Base-by-base conservation (phyloP, 2,329 filamentous ascomycete species). In the Colletotrichum sansevieriae region DNA sequence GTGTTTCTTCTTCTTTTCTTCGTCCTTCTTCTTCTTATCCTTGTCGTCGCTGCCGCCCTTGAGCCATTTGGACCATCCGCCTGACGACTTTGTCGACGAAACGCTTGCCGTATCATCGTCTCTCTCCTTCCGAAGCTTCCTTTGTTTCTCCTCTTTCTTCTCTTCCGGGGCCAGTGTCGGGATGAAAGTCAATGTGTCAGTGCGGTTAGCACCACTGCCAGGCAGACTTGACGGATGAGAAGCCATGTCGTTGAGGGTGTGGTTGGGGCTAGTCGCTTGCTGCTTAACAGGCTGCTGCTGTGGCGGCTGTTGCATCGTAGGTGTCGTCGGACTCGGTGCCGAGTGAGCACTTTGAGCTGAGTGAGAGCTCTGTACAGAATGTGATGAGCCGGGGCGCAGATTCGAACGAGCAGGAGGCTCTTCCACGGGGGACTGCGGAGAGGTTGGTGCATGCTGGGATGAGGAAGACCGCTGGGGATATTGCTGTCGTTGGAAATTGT, bases 131-230 rank as follows among this genome's bases (percentile, higher is more conserved):
- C 91, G 95, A 58, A 88, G 86, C 73, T 91, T 93, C 22, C 29
- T 54, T 2, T 46, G 58, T n/a, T 70, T 70, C 77, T 89, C 90
- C n/a, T 95, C 92, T 74, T 92, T 93, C 78, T 89, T 92, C 62
- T 96, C 92, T 66, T 95, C 92, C 2, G 83, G 74, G 60, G 75
- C 83, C 51, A 92, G 83, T 0, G 91, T 95, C 0, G 94, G 93
- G 59, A 96, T 94, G 72, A 94, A 91, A 0, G 93, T 94, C 13
- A 97, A 82, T 56, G 86, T 89, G 78, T 96, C 94, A 1, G 93
- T 95, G 52, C 92, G 88, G 7, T 78, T 81, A 8, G 87, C 90
- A 65, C 84, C 88, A 63, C 89, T 90, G 12, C 91, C 91, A 22
- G 92, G 90, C 2, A 95, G 80, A 33, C 89, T 84, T n/a, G 92